Conservation (phyloP, 169 alveolate genomes). For the Eimeria zaria region DNA sequence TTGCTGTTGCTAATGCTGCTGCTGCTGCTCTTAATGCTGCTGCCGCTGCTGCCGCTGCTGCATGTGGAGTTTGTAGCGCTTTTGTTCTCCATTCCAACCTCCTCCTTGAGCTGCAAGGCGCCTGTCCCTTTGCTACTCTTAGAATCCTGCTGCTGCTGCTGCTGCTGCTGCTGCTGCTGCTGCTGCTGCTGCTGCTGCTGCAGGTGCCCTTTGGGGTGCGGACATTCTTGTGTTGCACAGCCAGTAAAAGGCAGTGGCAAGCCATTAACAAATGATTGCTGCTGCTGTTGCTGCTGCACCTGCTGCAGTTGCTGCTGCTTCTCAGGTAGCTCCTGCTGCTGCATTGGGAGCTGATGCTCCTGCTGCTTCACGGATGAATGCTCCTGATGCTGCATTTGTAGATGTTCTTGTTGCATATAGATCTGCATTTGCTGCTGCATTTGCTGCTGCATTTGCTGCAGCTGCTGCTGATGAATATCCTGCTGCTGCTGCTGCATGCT, state of each 20-base stretch:
- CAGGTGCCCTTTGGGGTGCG: no score
- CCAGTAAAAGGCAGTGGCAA: no score
- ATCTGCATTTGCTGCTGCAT: slow-evolving; percentile 82
- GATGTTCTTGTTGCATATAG: no score
- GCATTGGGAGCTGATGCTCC: not conserved
- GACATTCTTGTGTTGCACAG: no score
- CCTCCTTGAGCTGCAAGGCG: not conserved
- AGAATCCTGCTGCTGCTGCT: not conserved
- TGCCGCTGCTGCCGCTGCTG: not conserved
- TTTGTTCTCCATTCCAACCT: not conserved
- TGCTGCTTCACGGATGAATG: no score
- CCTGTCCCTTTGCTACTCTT: not conserved
- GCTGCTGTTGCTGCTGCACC: not conserved
- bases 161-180: not conserved
- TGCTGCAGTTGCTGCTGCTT: not conserved
- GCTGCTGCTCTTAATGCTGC: not conserved
- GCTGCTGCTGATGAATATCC: no score
- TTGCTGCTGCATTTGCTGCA: slow-evolving; percentile 49
- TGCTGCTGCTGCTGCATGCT: no score
- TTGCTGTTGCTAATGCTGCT: slow-evolving; percentile 13
- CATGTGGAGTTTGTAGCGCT: not conserved
- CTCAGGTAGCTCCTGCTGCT: slow-evolving; percentile 1
- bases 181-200: not conserved
- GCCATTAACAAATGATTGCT: not conserved
- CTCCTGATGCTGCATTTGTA: no score